phyloP scores from a whole-genome alignment of 192 early-diverging fungal species.

The Obelidium mucronatum region DNA sequence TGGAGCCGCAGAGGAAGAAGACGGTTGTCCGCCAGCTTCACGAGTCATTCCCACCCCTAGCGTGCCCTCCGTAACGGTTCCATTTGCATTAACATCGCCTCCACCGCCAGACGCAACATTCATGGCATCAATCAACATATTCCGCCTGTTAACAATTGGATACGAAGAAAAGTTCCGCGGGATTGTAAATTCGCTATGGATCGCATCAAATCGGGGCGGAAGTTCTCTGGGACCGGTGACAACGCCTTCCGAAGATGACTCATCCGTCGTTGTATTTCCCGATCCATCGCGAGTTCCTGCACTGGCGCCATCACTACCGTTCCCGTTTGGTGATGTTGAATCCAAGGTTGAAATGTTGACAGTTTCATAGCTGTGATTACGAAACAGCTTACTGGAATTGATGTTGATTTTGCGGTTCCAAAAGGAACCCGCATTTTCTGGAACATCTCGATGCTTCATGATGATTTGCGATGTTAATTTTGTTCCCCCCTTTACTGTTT shows the following conservation, averaged over 20 bases:
- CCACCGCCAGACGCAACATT: no score
- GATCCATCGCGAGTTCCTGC: not conserved
- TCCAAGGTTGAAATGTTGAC: no score
- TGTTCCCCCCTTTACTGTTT: not conserved
- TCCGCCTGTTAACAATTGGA: not conserved
- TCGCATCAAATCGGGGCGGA: not conserved
- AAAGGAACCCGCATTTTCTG: not conserved
- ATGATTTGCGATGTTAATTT: not conserved
- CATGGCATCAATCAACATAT: not conserved
- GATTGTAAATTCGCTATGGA: slow-evolving; percentile 1
- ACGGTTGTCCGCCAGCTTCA: not conserved
- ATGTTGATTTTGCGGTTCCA: slow-evolving; percentile 24
- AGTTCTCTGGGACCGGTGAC: not conserved
- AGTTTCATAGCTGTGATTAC: not conserved
- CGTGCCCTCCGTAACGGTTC: no score
- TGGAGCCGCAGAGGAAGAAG: not conserved
- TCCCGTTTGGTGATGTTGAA: no score
- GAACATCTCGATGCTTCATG: slow-evolving; percentile 8
- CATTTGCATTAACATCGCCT: no score
- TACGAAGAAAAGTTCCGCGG: not conserved
- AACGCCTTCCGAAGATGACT: not conserved
- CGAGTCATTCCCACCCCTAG: not conserved
- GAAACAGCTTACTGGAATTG: not conserved
- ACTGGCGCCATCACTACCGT: not conserved
- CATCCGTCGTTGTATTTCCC: not conserved